These are phyloP conservation scores for Dipodascus albidus DNA, from an alignment of 805 yeast species.

Conservation along the genomic window DNA sequence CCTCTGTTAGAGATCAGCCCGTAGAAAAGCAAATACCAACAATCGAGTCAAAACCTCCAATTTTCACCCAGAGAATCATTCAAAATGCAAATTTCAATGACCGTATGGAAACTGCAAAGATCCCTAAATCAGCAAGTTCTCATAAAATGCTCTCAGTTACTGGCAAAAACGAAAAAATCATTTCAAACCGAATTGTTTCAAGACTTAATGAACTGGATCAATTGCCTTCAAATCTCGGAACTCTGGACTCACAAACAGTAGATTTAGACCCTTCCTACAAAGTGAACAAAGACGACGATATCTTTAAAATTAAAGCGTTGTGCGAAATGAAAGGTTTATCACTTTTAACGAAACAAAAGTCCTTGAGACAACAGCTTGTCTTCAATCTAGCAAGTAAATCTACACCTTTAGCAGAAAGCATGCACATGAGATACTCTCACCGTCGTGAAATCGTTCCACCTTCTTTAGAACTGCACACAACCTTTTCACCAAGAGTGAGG, in stretches of 20 bases:
- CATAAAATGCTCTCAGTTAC: slow-evolving; percentile 10
- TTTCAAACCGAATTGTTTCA: slow-evolving; percentile 29
- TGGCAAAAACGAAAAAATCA: slow-evolving; percentile 31
- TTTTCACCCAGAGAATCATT: background rate
- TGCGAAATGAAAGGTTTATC: slow-evolving; percentile 58
- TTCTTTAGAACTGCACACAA: background rate
- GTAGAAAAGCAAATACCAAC: background rate
- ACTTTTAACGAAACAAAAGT: slow-evolving; percentile 69
- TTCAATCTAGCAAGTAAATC: slow-evolving; percentile 67
- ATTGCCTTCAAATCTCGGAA: slow-evolving; percentile 25
- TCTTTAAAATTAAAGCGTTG: slow-evolving; percentile 26
- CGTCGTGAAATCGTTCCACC: slow-evolving; percentile 39
- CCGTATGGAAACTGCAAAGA: slow-evolving; percentile 7
- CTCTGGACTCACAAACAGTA: slow-evolving; percentile 17
- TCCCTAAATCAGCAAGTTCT: slow-evolving; percentile 6
- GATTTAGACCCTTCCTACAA: slow-evolving; percentile 20
- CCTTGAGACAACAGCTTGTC: slow-evolving; percentile 71
- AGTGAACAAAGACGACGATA: slow-evolving; percentile 25
- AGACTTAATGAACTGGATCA: slow-evolving; percentile 35
- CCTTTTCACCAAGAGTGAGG: background rate
- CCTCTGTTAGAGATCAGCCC: background rate
- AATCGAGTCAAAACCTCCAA: background rate
- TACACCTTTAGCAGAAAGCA: slow-evolving; percentile 29
- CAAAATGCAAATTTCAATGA: slow-evolving; percentile 2
- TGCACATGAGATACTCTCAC: slow-evolving; percentile 76